Evolutionary conservation across 768 basidiomycete species (phyloP), one percentile per base, ranked within the genome.

Genomic region (Lactarius quietus): DNA sequence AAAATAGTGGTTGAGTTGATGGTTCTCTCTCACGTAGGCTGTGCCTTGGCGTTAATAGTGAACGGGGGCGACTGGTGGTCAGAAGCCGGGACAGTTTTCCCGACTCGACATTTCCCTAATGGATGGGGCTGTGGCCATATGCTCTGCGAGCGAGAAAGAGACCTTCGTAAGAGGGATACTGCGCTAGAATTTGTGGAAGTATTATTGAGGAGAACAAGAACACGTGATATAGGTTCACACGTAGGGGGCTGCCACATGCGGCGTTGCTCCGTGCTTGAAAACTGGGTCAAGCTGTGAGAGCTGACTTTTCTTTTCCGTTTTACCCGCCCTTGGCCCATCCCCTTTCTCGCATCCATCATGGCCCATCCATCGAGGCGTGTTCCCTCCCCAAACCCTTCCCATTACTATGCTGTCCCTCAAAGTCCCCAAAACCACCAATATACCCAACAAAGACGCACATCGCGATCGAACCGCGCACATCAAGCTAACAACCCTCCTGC

Each of bases 331-430:
- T 35, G 31, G 45, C 23, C 35, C 56, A 29, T 35, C 43, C 55
- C 18, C 23, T 57, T 48, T 18, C 12, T 59, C 29, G n/a, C 18
- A 51, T 1, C 54, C 54, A n/a, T 43, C 59, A 69, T 69, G 68
- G 66, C 68, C 4, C 61, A 69, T 59, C 63, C 68, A 41, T 68
- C 60, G 28, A 63, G 68, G 39, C 61, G 48, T 39, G 48, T 58
- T n/a, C 69, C 66, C 7, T 57, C 67, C 2, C 53, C 67, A 51
- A 68, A 62, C 38, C 75, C 79, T 52, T 82, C 84, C 62, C 80
- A 83, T 36, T 89, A 90, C 74, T 83, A 87, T 65, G 82, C 85
- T 41, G 86, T 89, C 6, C 86, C 88, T 1, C 86, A 86, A 72
- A 85, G 82, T 69, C 84, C 84, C 48, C 66, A 38, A 61, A 61